Conservation (phyloP, 192 early-diverging fungal species). For the Coemansia sp. region DNA sequence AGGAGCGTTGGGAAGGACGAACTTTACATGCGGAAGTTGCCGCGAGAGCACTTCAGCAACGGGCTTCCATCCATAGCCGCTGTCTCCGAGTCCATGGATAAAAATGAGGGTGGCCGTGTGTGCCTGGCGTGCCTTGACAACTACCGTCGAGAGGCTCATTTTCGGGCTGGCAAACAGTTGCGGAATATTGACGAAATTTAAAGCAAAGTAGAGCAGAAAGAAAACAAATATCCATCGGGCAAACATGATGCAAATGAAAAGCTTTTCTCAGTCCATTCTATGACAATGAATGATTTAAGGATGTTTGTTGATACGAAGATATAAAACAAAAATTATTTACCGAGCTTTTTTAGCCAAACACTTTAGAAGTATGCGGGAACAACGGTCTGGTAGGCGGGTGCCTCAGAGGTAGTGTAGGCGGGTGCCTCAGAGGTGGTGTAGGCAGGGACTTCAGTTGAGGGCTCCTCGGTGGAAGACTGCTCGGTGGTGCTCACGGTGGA, state of each 20-base stretch:
- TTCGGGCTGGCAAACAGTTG: neutral
- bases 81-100: conserved; percentile 77
- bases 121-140: conserved; percentile 50
- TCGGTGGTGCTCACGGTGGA: conserved; percentile 8
- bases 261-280: too few species aligned
- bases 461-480: conserved; percentile 5
- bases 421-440: conserved; percentile 14
- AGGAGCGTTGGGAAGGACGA: conserved; percentile 84
- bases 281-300: too few species aligned
- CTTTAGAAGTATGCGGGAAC: conserved; percentile 33
- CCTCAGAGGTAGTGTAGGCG: conserved; percentile 12
- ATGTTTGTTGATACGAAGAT: neutral
- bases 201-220: neutral
- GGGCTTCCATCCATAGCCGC: conserved; percentile 56
- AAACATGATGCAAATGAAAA: too few species aligned
- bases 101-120: conserved; percentile 84
- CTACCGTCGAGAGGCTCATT: conserved; percentile 41
- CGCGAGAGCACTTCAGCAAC: conserved; percentile 28
- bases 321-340: neutral
- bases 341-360: neutral
- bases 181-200: neutral
- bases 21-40: conserved; percentile 81
- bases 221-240: neutral
- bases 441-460: conserved; percentile 10
- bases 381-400: conserved; percentile 20